Percentiles rank a stretch among this genome's conserved stretches.
These are phyloP conservation scores for Pyrenula massariospora DNA, from an alignment of 495 filamentous ascomycete species.

Conservation along the genomic window DNA sequence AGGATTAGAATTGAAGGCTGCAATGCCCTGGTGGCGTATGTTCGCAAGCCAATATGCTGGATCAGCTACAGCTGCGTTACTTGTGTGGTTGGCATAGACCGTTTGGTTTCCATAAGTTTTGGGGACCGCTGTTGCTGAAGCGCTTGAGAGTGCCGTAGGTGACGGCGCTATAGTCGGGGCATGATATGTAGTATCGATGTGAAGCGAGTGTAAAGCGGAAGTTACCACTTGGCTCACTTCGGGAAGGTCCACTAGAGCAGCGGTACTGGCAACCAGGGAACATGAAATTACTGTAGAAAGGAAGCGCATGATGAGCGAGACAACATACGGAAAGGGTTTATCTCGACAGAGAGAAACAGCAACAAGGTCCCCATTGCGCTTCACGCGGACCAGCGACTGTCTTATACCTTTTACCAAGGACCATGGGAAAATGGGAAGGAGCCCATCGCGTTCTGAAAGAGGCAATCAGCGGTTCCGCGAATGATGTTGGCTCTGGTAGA, in stretches of 20 bases:
- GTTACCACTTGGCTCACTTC: background rate
- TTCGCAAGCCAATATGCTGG: conserved; percentile 54
- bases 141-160: background rate
- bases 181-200: background rate
- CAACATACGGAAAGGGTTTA: background rate
- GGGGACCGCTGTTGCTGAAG: background rate
- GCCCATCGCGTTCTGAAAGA: background rate
- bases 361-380: background rate
- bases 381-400: background rate
- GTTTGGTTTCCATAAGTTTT: background rate
- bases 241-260: background rate
- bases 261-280: background rate
- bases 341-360: background rate
- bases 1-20: conserved; percentile 43
- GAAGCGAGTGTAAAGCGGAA: background rate
- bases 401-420: background rate
- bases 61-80: conserved; percentile 13
- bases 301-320: background rate
- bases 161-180: background rate
- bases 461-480: background rate
- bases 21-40: conserved; percentile 51
- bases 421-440: background rate
- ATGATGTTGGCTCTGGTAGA: background rate
- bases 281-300: background rate
- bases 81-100: background rate